phyloP scores from a whole-genome alignment of 2,329 filamentous ascomycete species.

The Apiospora arundinis region DNA sequence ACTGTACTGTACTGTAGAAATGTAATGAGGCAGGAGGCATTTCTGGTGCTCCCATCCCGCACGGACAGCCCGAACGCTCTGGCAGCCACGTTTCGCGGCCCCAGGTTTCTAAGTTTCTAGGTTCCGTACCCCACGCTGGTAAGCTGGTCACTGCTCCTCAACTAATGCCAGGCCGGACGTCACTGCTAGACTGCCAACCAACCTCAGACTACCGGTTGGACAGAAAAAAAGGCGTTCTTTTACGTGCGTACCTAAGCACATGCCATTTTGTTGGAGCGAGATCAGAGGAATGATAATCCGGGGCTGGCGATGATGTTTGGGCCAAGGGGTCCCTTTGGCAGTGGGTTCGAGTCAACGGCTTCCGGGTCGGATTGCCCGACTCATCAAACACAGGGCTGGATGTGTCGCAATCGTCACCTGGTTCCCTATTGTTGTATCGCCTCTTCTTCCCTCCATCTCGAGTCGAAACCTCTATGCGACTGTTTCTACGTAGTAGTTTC shows the following conservation, averaged over 20 bases:
- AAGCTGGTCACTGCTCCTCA: neutral
- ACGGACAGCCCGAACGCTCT: neutral
- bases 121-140: neutral
- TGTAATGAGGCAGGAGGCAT: neutral
- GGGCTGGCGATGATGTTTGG: neutral
- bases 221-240: neutral
- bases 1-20: no score
- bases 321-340: neutral
- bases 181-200: neutral
- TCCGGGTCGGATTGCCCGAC: neutral
- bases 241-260: neutral
- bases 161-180: neutral
- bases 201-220: neutral
- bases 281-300: neutral
- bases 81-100: neutral
- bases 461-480: neutral
- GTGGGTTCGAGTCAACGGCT: conserved; percentile 4
- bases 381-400: neutral
- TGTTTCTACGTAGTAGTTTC: neutral
- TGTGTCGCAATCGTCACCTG: neutral
- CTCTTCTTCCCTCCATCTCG: neutral
- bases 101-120: conserved; percentile 1
- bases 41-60: neutral
- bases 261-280: no score
- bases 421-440: neutral